Conservation (phyloP, 495 filamentous ascomycete species). For the Penicillium psychrofluorescens region DNA sequence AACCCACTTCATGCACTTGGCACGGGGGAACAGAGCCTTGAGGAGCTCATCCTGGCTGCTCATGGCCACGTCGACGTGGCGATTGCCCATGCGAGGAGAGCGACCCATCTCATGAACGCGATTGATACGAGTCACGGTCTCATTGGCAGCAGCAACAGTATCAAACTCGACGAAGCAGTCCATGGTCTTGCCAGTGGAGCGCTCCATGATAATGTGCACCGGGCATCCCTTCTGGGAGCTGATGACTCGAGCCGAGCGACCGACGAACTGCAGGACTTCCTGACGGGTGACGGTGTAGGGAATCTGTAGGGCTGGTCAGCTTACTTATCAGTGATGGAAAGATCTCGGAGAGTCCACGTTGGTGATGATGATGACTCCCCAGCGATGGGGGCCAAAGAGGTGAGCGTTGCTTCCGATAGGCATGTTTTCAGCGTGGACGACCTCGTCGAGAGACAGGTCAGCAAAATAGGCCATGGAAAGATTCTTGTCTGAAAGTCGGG, state of each 20-base stretch:
- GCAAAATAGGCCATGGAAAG: too few relatives aligned
- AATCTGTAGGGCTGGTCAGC: not conserved
- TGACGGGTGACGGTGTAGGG: slow-evolving; percentile 45
- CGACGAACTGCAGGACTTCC: slow-evolving; percentile 62
- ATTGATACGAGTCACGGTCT: slow-evolving; percentile 25
- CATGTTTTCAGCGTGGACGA: too few relatives aligned
- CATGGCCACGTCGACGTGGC: slow-evolving; percentile 55
- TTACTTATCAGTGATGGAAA: too few relatives aligned
- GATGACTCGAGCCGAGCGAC: slow-evolving; percentile 55
- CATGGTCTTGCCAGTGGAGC: slow-evolving; percentile 67
- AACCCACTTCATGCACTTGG: slow-evolving; percentile 57
- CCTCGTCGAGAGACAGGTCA: too few relatives aligned
- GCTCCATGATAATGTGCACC: slow-evolving; percentile 81
- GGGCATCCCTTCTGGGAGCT: slow-evolving; percentile 47
- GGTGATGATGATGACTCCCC: slow-evolving; percentile 32
- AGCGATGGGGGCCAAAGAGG: too few relatives aligned
- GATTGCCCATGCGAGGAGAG: slow-evolving; percentile 52
- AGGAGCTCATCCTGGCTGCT: slow-evolving; percentile 55
- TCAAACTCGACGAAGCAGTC: slow-evolving; percentile 68
- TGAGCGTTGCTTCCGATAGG: too few relatives aligned
- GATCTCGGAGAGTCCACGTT: slow-evolving; percentile 28
- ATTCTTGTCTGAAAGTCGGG: too few relatives aligned
- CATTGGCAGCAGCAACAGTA: slow-evolving; percentile 44
- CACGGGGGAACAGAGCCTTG: slow-evolving; percentile 59
- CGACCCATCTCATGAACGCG: slow-evolving; percentile 40